A percentile compares a stretch with the other conserved stretches of the same genome.
Conservation (phyloP, 352 stramenopile genomes). For the Globisporangium nagaii region DNA sequence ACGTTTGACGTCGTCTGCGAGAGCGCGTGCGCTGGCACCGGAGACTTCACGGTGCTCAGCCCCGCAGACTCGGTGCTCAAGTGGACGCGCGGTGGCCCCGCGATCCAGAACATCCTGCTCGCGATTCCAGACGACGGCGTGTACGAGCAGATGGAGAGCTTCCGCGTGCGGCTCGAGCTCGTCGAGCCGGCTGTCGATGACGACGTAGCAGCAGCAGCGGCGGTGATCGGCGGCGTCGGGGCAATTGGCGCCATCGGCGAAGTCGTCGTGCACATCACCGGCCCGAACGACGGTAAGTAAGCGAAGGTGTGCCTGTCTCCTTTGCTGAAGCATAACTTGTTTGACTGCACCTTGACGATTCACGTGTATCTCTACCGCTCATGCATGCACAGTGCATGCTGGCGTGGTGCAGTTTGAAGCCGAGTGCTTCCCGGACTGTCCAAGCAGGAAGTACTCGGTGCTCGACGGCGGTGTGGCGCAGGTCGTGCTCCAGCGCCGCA, state of each 20-base stretch:
- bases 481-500: constrained; percentile 48
- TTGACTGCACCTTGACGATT: too few species aligned
- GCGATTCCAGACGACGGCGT: constrained; percentile 36
- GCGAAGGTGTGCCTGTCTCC: background rate
- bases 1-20: constrained; percentile 40
- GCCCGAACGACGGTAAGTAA: constrained; percentile 42
- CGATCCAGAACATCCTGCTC: constrained; percentile 39
- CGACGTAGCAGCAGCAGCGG: background rate
- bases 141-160: constrained; percentile 49
- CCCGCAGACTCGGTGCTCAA: constrained; percentile 21
- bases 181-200: constrained; percentile 21
- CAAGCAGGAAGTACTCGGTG: constrained; percentile 34
- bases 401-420: constrained; percentile 59
- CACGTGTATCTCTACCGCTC: too few species aligned
- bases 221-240: constrained; percentile 16
- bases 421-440: constrained; percentile 62
- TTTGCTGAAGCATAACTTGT: background rate
- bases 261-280: constrained; percentile 44
- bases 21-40: constrained; percentile 26
- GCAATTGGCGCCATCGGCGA: constrained; percentile 34
- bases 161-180: constrained; percentile 31
- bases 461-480: constrained; percentile 39
- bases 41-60: constrained; percentile 37
- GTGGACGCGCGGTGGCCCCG: constrained; percentile 34
- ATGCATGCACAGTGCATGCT: constrained; percentile 13